Percentiles rank a stretch among this genome's conserved stretches.
Conservation (phyloP, 306 rosid species). For the Quercus suber region DNA sequence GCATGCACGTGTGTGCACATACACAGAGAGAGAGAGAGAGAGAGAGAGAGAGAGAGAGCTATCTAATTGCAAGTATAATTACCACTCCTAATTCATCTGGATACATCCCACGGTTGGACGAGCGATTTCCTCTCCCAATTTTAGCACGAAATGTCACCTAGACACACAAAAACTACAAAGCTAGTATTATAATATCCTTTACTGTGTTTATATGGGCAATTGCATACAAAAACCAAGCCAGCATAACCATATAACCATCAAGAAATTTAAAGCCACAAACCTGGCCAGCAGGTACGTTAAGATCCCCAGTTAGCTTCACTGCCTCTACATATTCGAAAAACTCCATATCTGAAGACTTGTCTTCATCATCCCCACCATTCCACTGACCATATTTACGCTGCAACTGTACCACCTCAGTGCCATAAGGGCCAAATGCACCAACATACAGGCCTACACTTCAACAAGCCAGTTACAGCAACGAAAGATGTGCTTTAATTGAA, state of each 20-base stretch:
- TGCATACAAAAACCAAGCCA: constrained; percentile 5
- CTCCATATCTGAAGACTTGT: constrained; percentile 59
- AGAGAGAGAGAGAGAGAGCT: background rate
- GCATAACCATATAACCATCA: constrained; percentile 13
- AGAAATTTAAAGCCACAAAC: constrained; percentile 35
- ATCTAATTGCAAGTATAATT: constrained; percentile 32
- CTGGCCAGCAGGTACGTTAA: constrained; percentile 98
- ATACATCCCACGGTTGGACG: constrained; percentile 72
- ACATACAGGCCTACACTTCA: constrained; percentile 76
- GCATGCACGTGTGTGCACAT: background rate
- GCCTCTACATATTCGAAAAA: constrained; percentile 98
- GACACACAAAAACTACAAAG: constrained; percentile 11
- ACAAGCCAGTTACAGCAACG: constrained; percentile 19
- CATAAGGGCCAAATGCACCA: constrained; percentile 96
- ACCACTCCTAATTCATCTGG: constrained; percentile 99
- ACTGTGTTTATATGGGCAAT: constrained; percentile 1
- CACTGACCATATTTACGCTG: constrained; percentile 90
- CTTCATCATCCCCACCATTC: constrained; percentile 53
- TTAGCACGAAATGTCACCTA: constrained; percentile 97
- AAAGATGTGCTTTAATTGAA: constrained; percentile 7
- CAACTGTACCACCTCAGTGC: constrained; percentile 86
- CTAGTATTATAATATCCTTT: background rate
- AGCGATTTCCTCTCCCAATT: constrained; percentile 75
- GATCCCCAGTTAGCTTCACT: constrained; percentile 95
- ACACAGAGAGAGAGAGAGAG: too few species aligned